Evolutionary conservation across 148 eudicot species (phyloP), one percentile per base, ranked within the genome.

Genomic region (Camellia japonica): DNA sequence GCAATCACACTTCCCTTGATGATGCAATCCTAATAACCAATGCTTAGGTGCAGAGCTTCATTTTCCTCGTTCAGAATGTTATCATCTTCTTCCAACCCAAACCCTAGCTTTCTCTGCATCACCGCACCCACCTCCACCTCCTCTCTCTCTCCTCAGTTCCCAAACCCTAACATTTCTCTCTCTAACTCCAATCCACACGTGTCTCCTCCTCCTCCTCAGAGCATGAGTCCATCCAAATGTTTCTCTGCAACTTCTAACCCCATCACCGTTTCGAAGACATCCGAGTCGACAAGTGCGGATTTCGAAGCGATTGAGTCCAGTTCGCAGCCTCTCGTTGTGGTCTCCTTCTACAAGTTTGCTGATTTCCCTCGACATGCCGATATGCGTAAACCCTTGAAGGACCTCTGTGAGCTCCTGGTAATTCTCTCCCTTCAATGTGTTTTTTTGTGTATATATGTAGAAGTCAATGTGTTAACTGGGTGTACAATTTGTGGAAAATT

Each of bases 341-440:
- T 93, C n/a, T 96, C 98, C 13, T 96, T 93, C 75, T 96, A 96
- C 82, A 93, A 93, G 86, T 96, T 96, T 70, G 97, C 99, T 41
- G 92, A 96, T 83, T 93, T 96, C 20, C 86, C 90, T 14, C 97
- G 92, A 80, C 91, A 93, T 55, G 97, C 91, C 16, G 86, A 88
- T 56, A 75, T 96, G 38, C 86, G 95, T 8, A 81, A 82, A 19
- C 98, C 99, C 2, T 74, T 96, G 58, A 96, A 92, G 86, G 90
- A 81, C 10, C 95, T 96, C 71, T 93, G 98, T 71, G 71, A 92
- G 75, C 79, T 78, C 43, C 85, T 96, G 97, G 98, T 96, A 89
- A 56, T 19, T 82, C 3, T 73, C 46, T 12, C 12, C 46, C 38
- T 38, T 71, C 0, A 1, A 41, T 43, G 5, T 30, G 7, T 13